Base-by-base conservation (phyloP, 345 rosid genomes). In the Acer saccharum region DNA sequence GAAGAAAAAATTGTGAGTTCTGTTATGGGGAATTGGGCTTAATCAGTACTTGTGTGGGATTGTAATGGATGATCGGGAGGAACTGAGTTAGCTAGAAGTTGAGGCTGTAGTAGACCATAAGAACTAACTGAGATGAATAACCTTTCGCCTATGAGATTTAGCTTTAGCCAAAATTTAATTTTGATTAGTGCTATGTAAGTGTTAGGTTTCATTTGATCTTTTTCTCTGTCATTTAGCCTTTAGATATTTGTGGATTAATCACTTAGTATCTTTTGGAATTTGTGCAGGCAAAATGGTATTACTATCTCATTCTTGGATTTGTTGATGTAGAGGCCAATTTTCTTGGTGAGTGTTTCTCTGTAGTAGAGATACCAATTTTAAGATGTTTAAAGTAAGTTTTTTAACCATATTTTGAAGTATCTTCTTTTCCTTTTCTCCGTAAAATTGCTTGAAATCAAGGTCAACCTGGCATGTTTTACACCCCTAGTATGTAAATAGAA, bases 301-400 rank as follows among this genome's bases (percentile, higher is more conserved):
- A 87, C 77, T 93, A 93, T 79, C 80, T 86, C 17, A 74, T 91
- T 80, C 95, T 95, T 80, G 94, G 87, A 71, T 67, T 92, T 69
- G 91, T 89, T 63, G 98, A 92, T 81, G 97, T 93, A 58, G 98
- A 95, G 80, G 98, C 89, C 12, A 94, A 89, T 82, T 96, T 87
- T 88, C 98, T 94, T 21, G 98, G 98, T 94, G 83, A 87, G 92
- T 87, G 60, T 71, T 76, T 32, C 14, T 68, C 18, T 58, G 23
- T 27, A 13, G 35, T 20, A 43, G 48, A 44, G 61, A 17, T 73
- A 16, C 25, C 17, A 7, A 3, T 41, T 27, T 39, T 58, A 54
- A 41, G 54, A 20, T 35, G 67, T 60, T 72, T 72, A 20, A 35
- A 23, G 44, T 55, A 39, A 25, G 58, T 16, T 54, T 18, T 14